phyloP scores from a whole-genome alignment of 441 rosid genomes.

The Theobroma grandiflorum region DNA sequence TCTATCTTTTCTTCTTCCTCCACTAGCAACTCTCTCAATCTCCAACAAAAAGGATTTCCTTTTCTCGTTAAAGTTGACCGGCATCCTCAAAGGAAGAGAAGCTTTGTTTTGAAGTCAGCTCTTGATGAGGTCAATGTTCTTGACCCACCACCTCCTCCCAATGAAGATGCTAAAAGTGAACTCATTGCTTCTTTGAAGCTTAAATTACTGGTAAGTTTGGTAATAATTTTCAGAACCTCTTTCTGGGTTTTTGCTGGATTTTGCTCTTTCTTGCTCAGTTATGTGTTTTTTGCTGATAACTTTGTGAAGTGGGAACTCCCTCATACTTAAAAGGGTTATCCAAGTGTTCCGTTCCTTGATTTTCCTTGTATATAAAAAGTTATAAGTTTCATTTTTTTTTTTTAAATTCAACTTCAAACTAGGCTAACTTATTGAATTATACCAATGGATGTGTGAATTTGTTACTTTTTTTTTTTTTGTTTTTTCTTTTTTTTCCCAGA shows the following conservation, averaged over 20 bases:
- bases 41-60: constrained; percentile 18
- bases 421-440: background rate
- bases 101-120: constrained; percentile 45
- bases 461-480: background rate
- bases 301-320: background rate
- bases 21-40: background rate
- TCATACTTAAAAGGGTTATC: background rate
- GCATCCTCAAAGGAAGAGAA: constrained; percentile 21
- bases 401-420: background rate
- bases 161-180: constrained; percentile 27
- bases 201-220: constrained; percentile 64
- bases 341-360: background rate
- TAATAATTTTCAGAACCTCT: background rate
- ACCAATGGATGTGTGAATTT: background rate
- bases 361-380: background rate
- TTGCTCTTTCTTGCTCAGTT: background rate
- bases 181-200: constrained; percentile 57
- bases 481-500: background rate
- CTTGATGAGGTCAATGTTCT: constrained; percentile 50
- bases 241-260: background rate
- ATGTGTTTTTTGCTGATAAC: background rate
- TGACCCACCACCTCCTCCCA: constrained; percentile 38
- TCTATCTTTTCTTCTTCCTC: constrained; percentile 24
- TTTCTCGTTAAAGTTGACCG: background rate
- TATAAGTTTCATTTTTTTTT: background rate